phyloP scores from a whole-genome alignment of 78 protist genomes.

The Thecamonas trahens region DNA sequence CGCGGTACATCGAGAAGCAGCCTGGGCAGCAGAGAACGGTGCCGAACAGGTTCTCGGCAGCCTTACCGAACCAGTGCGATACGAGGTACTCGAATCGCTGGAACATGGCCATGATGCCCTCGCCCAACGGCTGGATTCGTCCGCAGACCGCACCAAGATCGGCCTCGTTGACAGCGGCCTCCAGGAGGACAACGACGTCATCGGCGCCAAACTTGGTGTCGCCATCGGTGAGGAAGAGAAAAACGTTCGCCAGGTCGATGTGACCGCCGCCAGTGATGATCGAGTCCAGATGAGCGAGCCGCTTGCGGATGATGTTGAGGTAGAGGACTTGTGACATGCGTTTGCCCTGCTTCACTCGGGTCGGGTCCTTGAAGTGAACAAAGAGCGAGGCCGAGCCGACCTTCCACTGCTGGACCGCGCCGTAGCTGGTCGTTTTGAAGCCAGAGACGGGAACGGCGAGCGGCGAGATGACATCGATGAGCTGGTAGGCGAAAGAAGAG shows the following conservation, averaged over 20 bases:
- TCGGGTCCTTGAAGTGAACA: not conserved
- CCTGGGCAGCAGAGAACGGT: constrained; percentile 22
- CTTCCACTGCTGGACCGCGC: too few relatives aligned
- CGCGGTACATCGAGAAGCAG: not conserved
- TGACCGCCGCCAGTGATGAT: too few relatives aligned
- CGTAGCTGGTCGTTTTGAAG: too few relatives aligned
- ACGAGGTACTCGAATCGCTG: constrained; percentile 8
- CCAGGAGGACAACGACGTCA: not conserved
- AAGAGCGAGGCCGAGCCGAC: too few relatives aligned
- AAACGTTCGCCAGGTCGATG: not conserved
- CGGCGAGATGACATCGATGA: too few relatives aligned
- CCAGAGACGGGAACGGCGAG: too few relatives aligned
- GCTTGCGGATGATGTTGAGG: not conserved
- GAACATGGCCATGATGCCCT: constrained; percentile 12
- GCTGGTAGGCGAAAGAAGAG: too few relatives aligned
- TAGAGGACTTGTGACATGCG: not conserved
- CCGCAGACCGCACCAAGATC: constrained; percentile 17
- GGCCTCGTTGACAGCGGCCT: not conserved
- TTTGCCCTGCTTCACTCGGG: not conserved
- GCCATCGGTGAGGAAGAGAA: not conserved
- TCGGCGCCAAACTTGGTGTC: not conserved
- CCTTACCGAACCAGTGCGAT: constrained; percentile 13
- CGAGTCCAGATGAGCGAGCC: not conserved
- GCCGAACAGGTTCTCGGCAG: constrained; percentile 11
- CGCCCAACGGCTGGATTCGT: constrained; percentile 7